A percentile compares a stretch with the other conserved stretches of the same genome.
These are phyloP conservation scores for Phytophthora gonapodyides DNA, from an alignment of 352 stramenopile genomes.

Conservation along the genomic window DNA sequence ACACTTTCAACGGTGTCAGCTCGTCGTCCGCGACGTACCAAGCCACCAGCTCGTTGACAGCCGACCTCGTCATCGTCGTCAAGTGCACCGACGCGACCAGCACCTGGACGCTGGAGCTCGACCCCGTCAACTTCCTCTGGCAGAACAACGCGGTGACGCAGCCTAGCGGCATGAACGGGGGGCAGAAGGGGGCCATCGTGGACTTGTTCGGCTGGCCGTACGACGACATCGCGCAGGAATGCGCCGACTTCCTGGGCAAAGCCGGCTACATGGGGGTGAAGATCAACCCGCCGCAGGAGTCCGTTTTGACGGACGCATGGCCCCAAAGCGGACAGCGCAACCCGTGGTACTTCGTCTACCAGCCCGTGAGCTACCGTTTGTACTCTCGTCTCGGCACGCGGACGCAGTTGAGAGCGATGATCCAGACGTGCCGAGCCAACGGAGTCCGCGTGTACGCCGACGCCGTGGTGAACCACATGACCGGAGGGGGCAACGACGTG, in stretches of 20 bases:
- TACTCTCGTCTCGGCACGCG: conserved; percentile 60
- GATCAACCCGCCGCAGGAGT: conserved; percentile 69
- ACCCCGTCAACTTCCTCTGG: conserved; percentile 76
- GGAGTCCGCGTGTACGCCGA: conserved; percentile 67
- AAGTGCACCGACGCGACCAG: conserved; percentile 25
- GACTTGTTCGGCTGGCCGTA: conserved; percentile 77
- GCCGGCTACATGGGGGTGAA: conserved; percentile 74
- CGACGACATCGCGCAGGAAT: conserved; percentile 66
- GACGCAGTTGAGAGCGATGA: conserved; percentile 57
- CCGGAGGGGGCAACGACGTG: conserved; percentile 50
- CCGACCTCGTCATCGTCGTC: conserved; percentile 40
- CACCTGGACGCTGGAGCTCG: conserved; percentile 42
- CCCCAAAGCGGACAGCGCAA: conserved; percentile 49
- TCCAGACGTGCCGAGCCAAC: conserved; percentile 66
- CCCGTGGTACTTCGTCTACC: conserved; percentile 74
- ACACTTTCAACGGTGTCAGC: conserved; percentile 42
- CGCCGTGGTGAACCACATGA: conserved; percentile 70
- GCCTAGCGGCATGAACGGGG: conserved; percentile 36
- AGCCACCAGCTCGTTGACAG: conserved; percentile 29
- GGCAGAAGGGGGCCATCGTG: conserved; percentile 68
- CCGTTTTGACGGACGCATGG: conserved; percentile 50
- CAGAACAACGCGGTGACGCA: conserved; percentile 44
- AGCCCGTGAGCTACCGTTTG: conserved; percentile 67
- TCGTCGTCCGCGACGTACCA: conserved; percentile 29
- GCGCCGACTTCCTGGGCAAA: conserved; percentile 59